These are phyloP conservation scores for Aspergillus ochraceoroseus DNA, from an alignment of 2,329 filamentous ascomycete genomes.

Conservation along the genomic window DNA sequence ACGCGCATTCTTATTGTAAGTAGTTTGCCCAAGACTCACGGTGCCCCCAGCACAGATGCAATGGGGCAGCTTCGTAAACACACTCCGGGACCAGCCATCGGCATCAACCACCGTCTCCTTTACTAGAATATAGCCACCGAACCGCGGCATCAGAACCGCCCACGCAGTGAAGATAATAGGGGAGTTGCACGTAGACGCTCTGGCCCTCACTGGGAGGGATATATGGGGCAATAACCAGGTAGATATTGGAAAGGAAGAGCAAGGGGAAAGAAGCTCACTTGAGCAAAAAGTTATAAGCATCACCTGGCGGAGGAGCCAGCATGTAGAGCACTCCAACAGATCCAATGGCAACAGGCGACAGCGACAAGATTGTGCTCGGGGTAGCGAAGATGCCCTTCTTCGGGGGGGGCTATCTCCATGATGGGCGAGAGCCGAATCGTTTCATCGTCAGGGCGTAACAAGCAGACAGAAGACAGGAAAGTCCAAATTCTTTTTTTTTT, in stretches of 20 bases:
- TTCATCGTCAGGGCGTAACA: too few species aligned
- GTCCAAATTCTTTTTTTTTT: too few species aligned
- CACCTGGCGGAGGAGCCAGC: conserved; percentile 61
- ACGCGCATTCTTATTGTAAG: too few species aligned
- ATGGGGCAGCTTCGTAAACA: conserved; percentile 48
- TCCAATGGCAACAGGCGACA: conserved; percentile 50
- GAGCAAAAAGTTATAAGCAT: conserved; percentile 61
- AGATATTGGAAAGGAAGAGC: conserved; percentile 52
- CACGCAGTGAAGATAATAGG: conserved; percentile 52
- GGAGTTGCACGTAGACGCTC: conserved; percentile 50
- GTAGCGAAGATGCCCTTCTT: conserved; percentile 51
- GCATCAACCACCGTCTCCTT: conserved; percentile 53
- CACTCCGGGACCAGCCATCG: conserved; percentile 60
- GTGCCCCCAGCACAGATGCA: conserved; percentile 4
- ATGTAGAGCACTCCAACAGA: conserved; percentile 55
- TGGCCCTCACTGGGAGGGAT: conserved; percentile 47
- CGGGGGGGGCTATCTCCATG: too few species aligned
- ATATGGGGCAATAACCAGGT: conserved; percentile 51
- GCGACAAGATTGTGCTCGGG: conserved; percentile 43
- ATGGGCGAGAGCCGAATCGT: too few species aligned
- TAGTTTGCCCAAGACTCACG: too few species aligned
- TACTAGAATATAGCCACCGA: conserved; percentile 50
- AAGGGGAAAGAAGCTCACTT: too few species aligned
- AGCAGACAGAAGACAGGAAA: too few species aligned
- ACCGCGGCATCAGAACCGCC: conserved; percentile 47